These are phyloP conservation scores for Psophocarpus tetragonolobus DNA, from an alignment of 306 rosid genomes.

Conservation along the genomic window DNA sequence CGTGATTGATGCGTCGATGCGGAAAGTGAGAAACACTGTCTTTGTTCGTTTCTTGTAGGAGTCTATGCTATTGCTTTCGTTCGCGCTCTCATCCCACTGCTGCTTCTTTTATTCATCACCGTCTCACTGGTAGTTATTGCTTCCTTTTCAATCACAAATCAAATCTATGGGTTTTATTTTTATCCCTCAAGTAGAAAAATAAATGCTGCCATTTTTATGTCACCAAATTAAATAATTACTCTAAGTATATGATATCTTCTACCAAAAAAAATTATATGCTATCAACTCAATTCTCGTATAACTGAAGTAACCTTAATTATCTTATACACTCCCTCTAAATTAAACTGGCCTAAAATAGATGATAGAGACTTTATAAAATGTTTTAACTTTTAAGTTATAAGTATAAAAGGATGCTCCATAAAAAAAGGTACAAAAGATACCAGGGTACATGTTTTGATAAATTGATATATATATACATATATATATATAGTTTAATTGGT, in stretches of 20 bases:
- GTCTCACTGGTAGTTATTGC: not conserved
- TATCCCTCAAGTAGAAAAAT: not conserved
- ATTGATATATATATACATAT: too few species aligned
- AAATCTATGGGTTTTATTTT: not conserved
- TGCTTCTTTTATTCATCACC: not conserved
- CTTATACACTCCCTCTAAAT: not conserved
- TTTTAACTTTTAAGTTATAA: not conserved
- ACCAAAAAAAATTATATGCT: too few species aligned
- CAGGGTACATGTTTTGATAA: too few species aligned
- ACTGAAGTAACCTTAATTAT: not conserved
- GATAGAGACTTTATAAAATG: not conserved
- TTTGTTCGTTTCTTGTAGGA: not conserved
- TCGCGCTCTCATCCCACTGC: conserved; percentile 39
- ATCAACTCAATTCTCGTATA: not conserved
- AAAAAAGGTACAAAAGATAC: too few species aligned
- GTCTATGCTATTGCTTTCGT: conserved; percentile 33
- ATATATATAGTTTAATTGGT: too few species aligned
- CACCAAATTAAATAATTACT: too few species aligned
- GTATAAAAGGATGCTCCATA: too few species aligned
- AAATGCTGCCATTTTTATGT: not conserved
- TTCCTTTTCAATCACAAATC: not conserved
- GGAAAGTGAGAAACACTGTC: not conserved
- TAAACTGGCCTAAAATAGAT: too few species aligned
- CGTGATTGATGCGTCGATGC: not conserved
- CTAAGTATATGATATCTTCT: too few species aligned